A percentile compares a stretch with the other conserved stretches of the same genome.
Evolutionary conservation across 495 filamentous ascomycete genomes (phyloP).

Genomic region (Penicillium canescens): DNA sequence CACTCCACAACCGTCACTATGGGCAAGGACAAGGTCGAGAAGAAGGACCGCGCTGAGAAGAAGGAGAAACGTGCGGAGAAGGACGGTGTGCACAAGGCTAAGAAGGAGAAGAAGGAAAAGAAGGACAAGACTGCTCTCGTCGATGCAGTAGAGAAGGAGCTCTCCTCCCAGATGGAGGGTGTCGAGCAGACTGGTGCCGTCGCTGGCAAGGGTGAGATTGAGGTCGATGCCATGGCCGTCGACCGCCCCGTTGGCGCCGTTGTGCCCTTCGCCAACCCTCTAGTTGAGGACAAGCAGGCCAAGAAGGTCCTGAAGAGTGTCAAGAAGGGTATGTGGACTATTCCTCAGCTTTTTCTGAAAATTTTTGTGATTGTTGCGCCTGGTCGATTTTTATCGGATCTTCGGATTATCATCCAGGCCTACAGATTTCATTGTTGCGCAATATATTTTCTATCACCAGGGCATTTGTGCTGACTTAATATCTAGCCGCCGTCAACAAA

Average conservation of each 20-base stretch:
- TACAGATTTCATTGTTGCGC: slow-evolving; percentile 1
- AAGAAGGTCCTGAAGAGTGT: slow-evolving; percentile 94
- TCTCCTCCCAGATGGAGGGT: slow-evolving; percentile 52
- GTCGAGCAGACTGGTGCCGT: slow-evolving; percentile 49
- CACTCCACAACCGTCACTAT: slow-evolving; percentile 35
- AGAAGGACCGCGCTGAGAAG: slow-evolving; percentile 75
- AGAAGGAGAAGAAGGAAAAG: slow-evolving; percentile 68
- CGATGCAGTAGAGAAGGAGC: slow-evolving; percentile 63
- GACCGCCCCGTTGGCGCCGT: slow-evolving; percentile 66
- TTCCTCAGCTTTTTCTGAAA: neutral
- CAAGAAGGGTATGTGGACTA: slow-evolving; percentile 73
- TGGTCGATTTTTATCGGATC: slow-evolving; percentile 2
- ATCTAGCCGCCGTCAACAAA: slow-evolving; percentile 82
- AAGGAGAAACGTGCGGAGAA: slow-evolving; percentile 78
- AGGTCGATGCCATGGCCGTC: slow-evolving; percentile 51
- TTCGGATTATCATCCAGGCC: neutral
- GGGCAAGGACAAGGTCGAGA: slow-evolving; percentile 59
- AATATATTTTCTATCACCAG: slow-evolving; percentile 4
- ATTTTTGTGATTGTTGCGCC: neutral
- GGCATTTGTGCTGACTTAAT: slow-evolving; percentile 18
- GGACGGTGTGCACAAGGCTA: slow-evolving; percentile 71
- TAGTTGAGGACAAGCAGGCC: slow-evolving; percentile 84
- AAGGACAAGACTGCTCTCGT: slow-evolving; percentile 63
- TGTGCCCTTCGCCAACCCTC: slow-evolving; percentile 90
- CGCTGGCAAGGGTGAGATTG: slow-evolving; percentile 36